phyloP scores from a whole-genome alignment of 495 filamentous ascomycete species.

The Xylaria cubensis region DNA sequence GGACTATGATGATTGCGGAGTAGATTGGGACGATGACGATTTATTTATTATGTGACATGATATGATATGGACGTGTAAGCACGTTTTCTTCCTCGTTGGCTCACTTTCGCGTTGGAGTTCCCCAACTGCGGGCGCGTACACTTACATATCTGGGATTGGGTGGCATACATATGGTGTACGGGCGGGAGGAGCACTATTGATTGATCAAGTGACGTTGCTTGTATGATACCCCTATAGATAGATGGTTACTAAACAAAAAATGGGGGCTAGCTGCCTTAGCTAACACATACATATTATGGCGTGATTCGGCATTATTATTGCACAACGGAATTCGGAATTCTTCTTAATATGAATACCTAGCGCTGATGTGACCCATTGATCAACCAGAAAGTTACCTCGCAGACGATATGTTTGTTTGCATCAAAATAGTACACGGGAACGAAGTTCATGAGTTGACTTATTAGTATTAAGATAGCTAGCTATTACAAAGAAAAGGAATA shows the following conservation, averaged over 20 bases:
- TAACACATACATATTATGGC: background rate
- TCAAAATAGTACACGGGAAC: background rate
- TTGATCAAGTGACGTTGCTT: background rate
- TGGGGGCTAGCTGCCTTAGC: background rate
- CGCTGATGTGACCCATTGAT: background rate
- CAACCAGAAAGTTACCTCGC: too few species aligned
- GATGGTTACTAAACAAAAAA: background rate
- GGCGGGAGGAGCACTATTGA: background rate
- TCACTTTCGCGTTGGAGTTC: background rate
- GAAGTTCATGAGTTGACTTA: background rate
- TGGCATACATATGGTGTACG: background rate
- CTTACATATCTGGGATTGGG: background rate
- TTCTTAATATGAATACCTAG: background rate
- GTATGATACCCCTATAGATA: background rate
- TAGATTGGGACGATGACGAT: conserved; percentile 42
- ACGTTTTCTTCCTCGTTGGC: background rate
- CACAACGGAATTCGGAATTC: background rate
- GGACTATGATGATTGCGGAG: conserved; percentile 43
- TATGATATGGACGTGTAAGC: background rate
- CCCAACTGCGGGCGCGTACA: background rate
- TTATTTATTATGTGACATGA: conserved; percentile 26
- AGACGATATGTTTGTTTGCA: background rate
- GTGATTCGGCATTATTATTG: background rate
- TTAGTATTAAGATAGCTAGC: background rate
- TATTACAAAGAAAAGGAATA: background rate